Base-by-base conservation (phyloP, 73 alveolate species). In the Strombidium stylifer region DNA sequence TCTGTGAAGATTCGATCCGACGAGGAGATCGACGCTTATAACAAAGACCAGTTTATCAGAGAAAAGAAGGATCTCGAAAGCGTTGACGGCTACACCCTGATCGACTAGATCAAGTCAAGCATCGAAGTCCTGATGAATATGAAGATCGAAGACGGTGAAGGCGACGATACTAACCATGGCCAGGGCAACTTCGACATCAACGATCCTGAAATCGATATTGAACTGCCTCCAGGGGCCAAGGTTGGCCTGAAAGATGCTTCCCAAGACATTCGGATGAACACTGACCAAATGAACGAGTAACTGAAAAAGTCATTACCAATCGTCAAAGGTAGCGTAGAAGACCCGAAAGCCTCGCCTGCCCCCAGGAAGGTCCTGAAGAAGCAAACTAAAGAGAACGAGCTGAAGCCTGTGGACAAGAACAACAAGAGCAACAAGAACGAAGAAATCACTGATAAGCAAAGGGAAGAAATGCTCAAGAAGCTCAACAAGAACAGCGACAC, bases 91-190 rank as follows among this genome's bases (percentile, higher is more conserved):
- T 69, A 52, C 53, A 51, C 69, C 7, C 11, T 69, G 2, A 69
- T 69, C 1, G 82, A 69, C 42, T 69, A 69, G 37, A 69, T 69
- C 21, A 69, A 69, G 46, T 36, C 61, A 16, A 47, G 70, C n/a
- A 42, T 69, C 8, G 82, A 69, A 53, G 53, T 69, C 31, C 72
- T 69, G 8, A 69, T 69, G 82, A 69, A 69, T 26, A 53, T 69
- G 64, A 69, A 69, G 21, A 69, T 69, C 10, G 82, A 69, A 36
- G 82, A 69, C 18, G 42, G 42, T 10, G 10, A 32, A 6, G 42
- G 10, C n/a, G 42, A 10, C 10, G n/a, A 4, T 32, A 32, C 4
- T 32, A 4, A 4, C 42, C 10, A 6, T 4, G 42, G 10, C 42
- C 42, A 32, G 42, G 10, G 42, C n/a, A 4, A 6, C 10, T 4